Evolutionary conservation across 106 monocot genomes (phyloP).

Genomic region (Posidonia australis): DNA sequence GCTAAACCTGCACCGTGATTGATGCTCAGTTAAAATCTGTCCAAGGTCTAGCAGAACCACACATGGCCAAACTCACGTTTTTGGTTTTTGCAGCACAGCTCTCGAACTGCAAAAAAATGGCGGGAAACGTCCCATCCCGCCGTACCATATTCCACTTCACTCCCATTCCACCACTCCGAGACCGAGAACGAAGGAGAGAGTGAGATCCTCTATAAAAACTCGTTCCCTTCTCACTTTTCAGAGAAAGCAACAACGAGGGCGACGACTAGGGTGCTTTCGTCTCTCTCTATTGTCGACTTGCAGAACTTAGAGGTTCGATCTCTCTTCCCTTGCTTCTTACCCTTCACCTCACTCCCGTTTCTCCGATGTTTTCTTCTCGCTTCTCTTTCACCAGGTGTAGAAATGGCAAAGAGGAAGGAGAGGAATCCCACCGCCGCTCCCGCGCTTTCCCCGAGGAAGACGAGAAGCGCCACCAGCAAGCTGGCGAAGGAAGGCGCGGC

Average conservation of each 20-base stretch:
- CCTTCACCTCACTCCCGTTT: not conserved
- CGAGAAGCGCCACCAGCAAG: conserved; percentile 42
- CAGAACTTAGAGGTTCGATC: not conserved
- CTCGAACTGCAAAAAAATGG: not conserved
- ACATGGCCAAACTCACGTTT: too few species aligned
- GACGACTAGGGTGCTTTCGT: not conserved
- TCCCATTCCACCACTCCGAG: too few species aligned
- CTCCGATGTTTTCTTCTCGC: not conserved
- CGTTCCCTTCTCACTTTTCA: too few species aligned
- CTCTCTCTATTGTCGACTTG: not conserved
- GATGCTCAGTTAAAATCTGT: too few species aligned
- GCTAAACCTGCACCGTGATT: too few species aligned
- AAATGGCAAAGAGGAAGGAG: conserved; percentile 28
- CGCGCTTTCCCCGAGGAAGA: conserved; percentile 37
- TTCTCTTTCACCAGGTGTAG: conserved; percentile 4
- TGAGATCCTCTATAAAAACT: too few species aligned
- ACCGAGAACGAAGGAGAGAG: too few species aligned
- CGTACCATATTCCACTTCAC: too few species aligned
- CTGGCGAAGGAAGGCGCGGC: conserved; percentile 13
- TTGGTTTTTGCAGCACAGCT: too few species aligned
- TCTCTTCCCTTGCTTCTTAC: not conserved
- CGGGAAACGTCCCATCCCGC: conserved; percentile 3
- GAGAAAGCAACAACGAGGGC: too few species aligned
- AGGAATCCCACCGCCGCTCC: conserved; percentile 3
- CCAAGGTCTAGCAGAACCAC: too few species aligned